Base-by-base conservation (phyloP, 1,139 yeast species). In the Suhomyces bokatorum region DNA sequence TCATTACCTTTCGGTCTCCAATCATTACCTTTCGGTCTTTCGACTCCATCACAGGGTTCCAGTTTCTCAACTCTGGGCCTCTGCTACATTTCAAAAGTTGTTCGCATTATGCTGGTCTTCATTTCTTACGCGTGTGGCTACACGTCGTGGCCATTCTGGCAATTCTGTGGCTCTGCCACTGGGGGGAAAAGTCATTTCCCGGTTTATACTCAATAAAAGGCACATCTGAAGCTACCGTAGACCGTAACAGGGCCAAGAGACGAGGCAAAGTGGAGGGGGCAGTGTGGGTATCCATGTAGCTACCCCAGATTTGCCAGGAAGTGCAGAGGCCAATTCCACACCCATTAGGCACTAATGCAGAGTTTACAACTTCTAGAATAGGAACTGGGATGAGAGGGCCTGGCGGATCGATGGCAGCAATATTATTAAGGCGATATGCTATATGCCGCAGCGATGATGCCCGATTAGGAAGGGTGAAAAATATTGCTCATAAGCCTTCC, bases 401-500 rank as follows among this genome's bases (percentile, higher is more conserved):
- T 32, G 22, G 20, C 35, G 26, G 12, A 32, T 11, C 16, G 17
- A 26, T 15, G 38, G 17, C 32, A 28, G 38, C 31, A 35, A 35
- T 35, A 27, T 35, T 35, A 14, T 27, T 15, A 27, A 17, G 6
- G 30, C 32, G 14, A 35, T 28, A 24, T 3, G 30, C 38, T n/a
- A 13, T 9, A 12, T 29, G 32, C 33, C 39, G 39, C 39, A 36
- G 13, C 11, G n/a, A 14, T 6, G n/a, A 22, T 22, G 20, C 32
- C 41, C 9, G 27, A 32, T 17, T 14, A 17, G 41, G 37, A 6
- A 32, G 17, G 24, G 11, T 11, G 8, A 16, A 32, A 32, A 38
- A 39, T 39, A 39, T 32, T 39, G 26, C 32, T 27, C 41, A 32
- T 32, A 15, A 17, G 36, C 32, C 27, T 32, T 39, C 41, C 33